Percentiles rank a stretch among this genome's conserved stretches.
Conservation (phyloP, 306 rosid genomes). For the Lathyrus aphaca region DNA sequence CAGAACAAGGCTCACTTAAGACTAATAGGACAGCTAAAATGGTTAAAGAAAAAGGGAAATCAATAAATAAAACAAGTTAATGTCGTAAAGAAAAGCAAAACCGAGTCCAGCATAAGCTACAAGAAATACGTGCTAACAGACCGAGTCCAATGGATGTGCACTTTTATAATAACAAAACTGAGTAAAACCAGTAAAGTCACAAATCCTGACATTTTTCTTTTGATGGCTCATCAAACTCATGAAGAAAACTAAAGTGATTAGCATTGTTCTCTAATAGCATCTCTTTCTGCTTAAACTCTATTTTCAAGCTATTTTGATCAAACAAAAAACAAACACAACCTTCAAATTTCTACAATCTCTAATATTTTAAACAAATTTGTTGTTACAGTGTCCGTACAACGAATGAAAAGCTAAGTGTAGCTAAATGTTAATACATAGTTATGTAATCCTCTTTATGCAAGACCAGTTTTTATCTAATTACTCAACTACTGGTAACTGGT, state of each 20-base stretch:
- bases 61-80: background rate
- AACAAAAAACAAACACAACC: background rate
- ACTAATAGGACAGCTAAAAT: background rate
- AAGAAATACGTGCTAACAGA: conserved; percentile 2
- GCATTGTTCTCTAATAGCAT: background rate
- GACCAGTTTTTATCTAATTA: conserved; percentile 8
- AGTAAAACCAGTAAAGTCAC: background rate
- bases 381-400: background rate
- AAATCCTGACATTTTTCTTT: conserved; percentile 1
- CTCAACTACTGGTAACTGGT: conserved; percentile 12
- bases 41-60: background rate
- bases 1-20: background rate
- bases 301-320: conserved; percentile 10
- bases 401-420: background rate
- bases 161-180: conserved; percentile 1
- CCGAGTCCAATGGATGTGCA: conserved; percentile 1
- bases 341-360: conserved; percentile 1
- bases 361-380: conserved; percentile 7
- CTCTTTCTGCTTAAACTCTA: background rate
- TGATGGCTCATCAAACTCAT: conserved; percentile 9
- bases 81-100: conserved; percentile 10
- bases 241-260: background rate
- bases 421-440: conserved; percentile 4
- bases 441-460: background rate
- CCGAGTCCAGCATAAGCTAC: background rate